Evolutionary conservation across 371 early-diverging fungal genomes (phyloP).

Genomic region (Haplosporangium sp.): DNA sequence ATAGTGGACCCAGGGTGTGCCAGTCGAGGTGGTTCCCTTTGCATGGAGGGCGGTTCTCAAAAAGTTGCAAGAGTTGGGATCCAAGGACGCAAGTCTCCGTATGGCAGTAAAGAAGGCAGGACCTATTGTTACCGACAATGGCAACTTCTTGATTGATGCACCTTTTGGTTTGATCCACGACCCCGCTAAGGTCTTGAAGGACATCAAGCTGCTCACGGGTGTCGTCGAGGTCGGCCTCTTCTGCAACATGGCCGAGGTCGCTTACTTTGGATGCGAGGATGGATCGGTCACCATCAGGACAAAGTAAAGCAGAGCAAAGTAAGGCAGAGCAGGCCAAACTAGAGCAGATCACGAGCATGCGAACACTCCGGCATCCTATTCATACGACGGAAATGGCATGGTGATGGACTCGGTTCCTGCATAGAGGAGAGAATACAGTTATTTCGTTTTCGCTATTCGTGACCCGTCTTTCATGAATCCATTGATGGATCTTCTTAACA

Average conservation of each 20-base stretch:
- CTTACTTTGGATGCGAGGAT: slow-evolving; percentile 86
- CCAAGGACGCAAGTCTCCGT: slow-evolving; percentile 72
- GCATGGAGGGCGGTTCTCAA: slow-evolving; percentile 70
- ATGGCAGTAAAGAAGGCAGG: slow-evolving; percentile 93
- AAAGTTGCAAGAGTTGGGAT: slow-evolving; percentile 56
- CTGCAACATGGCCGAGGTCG: slow-evolving; percentile 82
- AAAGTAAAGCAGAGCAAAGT: slow-evolving; percentile 17
- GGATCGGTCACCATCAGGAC: slow-evolving; percentile 62
- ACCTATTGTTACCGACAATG: slow-evolving; percentile 94
- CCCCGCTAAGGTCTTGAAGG: slow-evolving; percentile 62
- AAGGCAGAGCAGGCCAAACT: too few relatives aligned
- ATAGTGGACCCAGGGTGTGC: slow-evolving; percentile 75
- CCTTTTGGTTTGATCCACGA: slow-evolving; percentile 80
- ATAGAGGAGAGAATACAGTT: too few relatives aligned
- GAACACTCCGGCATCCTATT: too few relatives aligned
- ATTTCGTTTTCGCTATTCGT: too few relatives aligned
- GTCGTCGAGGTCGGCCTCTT: slow-evolving; percentile 95
- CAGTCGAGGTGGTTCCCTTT: slow-evolving; percentile 90
- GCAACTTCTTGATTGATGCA: slow-evolving; percentile 93
- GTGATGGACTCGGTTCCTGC: too few relatives aligned
- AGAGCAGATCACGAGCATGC: too few relatives aligned
- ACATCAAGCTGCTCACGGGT: slow-evolving; percentile 82
- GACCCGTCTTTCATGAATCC: too few relatives aligned
- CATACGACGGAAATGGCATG: too few relatives aligned
- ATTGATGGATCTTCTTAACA: too few relatives aligned